Percentiles rank a stretch among this genome's conserved stretches.
phyloP scores from a whole-genome alignment of 2,329 filamentous ascomycete species.

The Periglandula ipomoeae region DNA sequence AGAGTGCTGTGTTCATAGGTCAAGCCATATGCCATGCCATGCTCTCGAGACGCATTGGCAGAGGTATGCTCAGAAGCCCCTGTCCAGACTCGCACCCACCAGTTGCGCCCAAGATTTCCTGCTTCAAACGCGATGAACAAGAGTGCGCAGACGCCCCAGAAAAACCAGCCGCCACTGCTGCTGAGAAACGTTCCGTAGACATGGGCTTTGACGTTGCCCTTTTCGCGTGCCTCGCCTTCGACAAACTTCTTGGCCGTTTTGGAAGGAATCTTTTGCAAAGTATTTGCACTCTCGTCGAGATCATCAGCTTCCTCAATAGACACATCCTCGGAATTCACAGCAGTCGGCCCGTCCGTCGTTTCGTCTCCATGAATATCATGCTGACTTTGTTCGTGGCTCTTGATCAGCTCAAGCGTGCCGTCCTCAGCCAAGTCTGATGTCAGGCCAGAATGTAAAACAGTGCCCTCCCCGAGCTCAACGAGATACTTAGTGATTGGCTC shows the following conservation, averaged over 20 bases:
- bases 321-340: conserved; percentile 45
- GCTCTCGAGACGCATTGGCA: conserved; percentile 15
- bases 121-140: conserved; percentile 47
- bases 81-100: conserved; percentile 59
- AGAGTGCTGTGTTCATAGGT: conserved; percentile 37
- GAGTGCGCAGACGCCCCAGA: conserved; percentile 47
- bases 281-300: conserved; percentile 23
- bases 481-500: conserved; percentile 64
- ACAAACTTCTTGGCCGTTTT: conserved; percentile 60
- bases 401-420: conserved; percentile 47
- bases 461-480: conserved; percentile 63
- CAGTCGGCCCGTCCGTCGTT: conserved; percentile 30
- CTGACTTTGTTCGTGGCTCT: conserved; percentile 41
- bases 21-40: conserved; percentile 34
- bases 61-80: conserved; percentile 15
- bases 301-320: conserved; percentile 33
- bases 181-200: conserved; percentile 62
- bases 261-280: conserved; percentile 39
- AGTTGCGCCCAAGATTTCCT: conserved; percentile 48
- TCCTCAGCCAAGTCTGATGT: conserved; percentile 54
- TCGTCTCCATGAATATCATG: conserved; percentile 41
- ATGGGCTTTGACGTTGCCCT: conserved; percentile 55
- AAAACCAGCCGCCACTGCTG: conserved; percentile 53
- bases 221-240: conserved; percentile 64
- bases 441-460: conserved; percentile 53